Evolutionary conservation across 805 yeast species (phyloP), one percentile per base, ranked within the genome.

Genomic region (Cyberlindnera euphorbiiphila): DNA sequence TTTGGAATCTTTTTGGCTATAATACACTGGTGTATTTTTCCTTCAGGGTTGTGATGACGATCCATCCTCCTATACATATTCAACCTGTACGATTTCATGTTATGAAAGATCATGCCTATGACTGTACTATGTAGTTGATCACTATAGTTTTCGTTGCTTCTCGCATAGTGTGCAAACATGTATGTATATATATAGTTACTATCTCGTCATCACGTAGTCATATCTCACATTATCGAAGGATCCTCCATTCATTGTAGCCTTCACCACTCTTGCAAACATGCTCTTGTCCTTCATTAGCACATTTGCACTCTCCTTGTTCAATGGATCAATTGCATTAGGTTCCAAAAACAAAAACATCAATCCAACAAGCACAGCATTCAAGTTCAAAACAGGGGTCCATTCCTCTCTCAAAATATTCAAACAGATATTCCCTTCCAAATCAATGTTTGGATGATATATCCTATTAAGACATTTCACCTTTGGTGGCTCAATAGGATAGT

Each of bases 401-500:
- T 91, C 98, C 58, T 89, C 96, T 49, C 98, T 68, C 42, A 91
- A 67, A 24, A 91, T 89, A 56, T 91, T 91, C 43, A 91, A 69
- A 56, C 98, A 91, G 6, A 91, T 85, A 55, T 88, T 91, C 0
- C 98, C 98, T 29, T 85, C 82, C 15, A 76, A 57, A 57, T 91
- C 96, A 47, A 91, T 91, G 55, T 91, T 91, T 10, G 98, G 98
- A 57, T 91, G 98, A 62, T 84, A 91, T 5, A 91, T 85, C 54
- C 71, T 78, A 36, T 78, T 73, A 21, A 68, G 36, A 51, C 94
- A 83, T 48, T 73, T 71, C 37, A 88, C 87, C 54, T 79, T 84
- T 9, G 98, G 98, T 8, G 97, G 88, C 34, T 85, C 93, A 40
- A 89, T 93, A 2, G 98, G 98, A 61, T 80, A 91, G 48, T 78